A percentile compares a stretch with the other conserved stretches of the same genome.
Evolutionary conservation across 2,329 filamentous ascomycete species (phyloP).

Genomic region (Colletotrichum chlorophyti): DNA sequence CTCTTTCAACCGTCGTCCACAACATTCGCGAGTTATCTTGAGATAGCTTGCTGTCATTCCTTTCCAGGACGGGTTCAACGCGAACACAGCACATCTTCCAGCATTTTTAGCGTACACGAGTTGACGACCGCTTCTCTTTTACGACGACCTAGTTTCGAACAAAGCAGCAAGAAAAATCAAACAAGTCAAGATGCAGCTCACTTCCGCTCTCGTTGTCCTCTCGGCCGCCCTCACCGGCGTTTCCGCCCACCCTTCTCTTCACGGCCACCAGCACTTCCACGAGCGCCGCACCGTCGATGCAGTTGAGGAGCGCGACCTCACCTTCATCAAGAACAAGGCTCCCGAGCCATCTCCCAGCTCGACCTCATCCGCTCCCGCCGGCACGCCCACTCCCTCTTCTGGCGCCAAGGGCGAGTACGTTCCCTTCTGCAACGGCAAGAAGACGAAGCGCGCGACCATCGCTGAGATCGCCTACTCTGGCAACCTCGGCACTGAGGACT

Average conservation of each 20-base stretch:
- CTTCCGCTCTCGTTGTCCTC: constrained; percentile 43
- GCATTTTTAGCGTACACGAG: constrained; percentile 15
- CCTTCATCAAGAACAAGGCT: constrained; percentile 16
- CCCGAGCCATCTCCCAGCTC: not conserved
- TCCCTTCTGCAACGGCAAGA: constrained; percentile 43
- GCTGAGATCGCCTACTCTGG: constrained; percentile 54
- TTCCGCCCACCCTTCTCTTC: constrained; percentile 47
- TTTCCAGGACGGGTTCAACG: constrained; percentile 29
- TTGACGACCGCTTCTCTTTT: constrained; percentile 6
- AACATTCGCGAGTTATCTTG: constrained; percentile 24
- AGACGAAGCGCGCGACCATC: constrained; percentile 52
- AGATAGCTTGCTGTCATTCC: constrained; percentile 28
- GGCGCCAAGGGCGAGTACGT: constrained; percentile 35
- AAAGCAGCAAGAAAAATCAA: not conserved
- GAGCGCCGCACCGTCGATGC: constrained; percentile 29
- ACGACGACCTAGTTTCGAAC: too few species aligned
- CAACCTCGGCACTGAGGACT: constrained; percentile 49
- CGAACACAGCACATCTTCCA: not conserved
- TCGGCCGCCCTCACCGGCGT: constrained; percentile 47
- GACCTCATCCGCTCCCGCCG: not conserved
- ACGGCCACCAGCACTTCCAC: constrained; percentile 41
- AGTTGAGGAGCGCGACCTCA: constrained; percentile 14
- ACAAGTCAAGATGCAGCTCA: constrained; percentile 49
- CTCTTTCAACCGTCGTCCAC: constrained; percentile 21
- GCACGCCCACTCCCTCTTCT: constrained; percentile 42